Evolutionary conservation across 768 basidiomycete species (phyloP).

Genomic region (Amanita fuliginea): DNA sequence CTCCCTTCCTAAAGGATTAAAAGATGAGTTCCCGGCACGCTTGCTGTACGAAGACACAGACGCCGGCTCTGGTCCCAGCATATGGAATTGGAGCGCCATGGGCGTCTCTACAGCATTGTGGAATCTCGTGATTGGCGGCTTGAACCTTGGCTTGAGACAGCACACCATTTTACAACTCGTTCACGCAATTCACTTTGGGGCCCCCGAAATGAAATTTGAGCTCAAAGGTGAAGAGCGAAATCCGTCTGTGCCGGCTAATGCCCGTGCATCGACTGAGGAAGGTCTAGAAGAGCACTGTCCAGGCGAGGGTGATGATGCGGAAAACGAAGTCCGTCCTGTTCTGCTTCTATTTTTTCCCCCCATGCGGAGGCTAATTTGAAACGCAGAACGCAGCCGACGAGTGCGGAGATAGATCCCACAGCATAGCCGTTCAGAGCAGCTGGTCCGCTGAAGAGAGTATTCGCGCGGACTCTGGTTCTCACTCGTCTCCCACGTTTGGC

Average conservation of each 20-base stretch:
- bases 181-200: slow-evolving; percentile 44
- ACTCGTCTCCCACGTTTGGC: background rate
- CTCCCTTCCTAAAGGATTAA: slow-evolving; percentile 54
- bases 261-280: background rate
- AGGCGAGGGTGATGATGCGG: background rate
- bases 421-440: background rate
- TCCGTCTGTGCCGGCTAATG: background rate
- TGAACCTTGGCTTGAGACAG: slow-evolving; percentile 49
- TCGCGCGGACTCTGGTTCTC: background rate
- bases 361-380: background rate
- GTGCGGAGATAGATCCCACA: too few relatives aligned
- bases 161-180: slow-evolving; percentile 53
- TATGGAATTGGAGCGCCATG: slow-evolving; percentile 72
- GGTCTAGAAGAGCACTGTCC: background rate
- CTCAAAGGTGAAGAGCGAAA: slow-evolving; percentile 18
- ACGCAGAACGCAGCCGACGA: background rate
- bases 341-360: background rate
- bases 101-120: slow-evolving; percentile 63
- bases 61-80: slow-evolving; percentile 42
- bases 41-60: slow-evolving; percentile 48
- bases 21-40: slow-evolving; percentile 64
- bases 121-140: slow-evolving; percentile 57
- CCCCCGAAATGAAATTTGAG: slow-evolving; percentile 28
- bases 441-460: background rate
- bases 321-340: background rate